These are phyloP conservation scores for Acer negundo DNA, from an alignment of 345 rosid species.

Conservation along the genomic window DNA sequence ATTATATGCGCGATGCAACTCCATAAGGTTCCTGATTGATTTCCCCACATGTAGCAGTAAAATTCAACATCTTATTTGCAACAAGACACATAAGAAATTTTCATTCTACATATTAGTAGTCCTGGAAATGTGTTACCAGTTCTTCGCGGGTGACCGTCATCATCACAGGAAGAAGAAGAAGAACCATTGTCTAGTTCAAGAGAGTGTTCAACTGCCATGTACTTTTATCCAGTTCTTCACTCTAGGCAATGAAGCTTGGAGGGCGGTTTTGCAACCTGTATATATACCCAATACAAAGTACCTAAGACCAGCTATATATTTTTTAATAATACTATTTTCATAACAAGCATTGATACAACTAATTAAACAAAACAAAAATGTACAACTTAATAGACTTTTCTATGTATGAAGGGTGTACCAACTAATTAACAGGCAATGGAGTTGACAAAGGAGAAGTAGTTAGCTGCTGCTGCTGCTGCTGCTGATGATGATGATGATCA, in stretches of 20 bases:
- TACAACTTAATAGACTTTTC: not conserved
- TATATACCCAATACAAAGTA: not conserved
- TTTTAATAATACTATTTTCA: not conserved
- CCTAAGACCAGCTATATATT: slow-evolving; percentile 17
- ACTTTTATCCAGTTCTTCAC: slow-evolving; percentile 4
- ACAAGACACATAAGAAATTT: not conserved
- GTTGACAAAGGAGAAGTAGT: not conserved
- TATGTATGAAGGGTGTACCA: not conserved
- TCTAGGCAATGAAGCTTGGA: slow-evolving; percentile 8
- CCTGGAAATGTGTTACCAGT: slow-evolving; percentile 37
- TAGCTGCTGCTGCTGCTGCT: not conserved
- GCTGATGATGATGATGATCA: too few species aligned
- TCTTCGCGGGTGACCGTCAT: slow-evolving; percentile 44
- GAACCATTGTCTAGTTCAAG: slow-evolving; percentile 23
- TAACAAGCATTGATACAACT: too few species aligned
- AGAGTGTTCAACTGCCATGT: slow-evolving; percentile 37
- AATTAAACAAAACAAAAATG: too few species aligned
- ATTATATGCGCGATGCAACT: slow-evolving; percentile 51
- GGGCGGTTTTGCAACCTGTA: slow-evolving; percentile 12
- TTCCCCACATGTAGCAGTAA: slow-evolving; percentile 5
- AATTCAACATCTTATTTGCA: slow-evolving; percentile 13
- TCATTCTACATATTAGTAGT: not conserved
- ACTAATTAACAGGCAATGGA: not conserved
- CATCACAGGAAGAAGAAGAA: slow-evolving; percentile 20
- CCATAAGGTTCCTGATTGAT: slow-evolving; percentile 55